Base-by-base conservation (phyloP, 208 protist genomes). In the Leishmania amazonensis region DNA sequence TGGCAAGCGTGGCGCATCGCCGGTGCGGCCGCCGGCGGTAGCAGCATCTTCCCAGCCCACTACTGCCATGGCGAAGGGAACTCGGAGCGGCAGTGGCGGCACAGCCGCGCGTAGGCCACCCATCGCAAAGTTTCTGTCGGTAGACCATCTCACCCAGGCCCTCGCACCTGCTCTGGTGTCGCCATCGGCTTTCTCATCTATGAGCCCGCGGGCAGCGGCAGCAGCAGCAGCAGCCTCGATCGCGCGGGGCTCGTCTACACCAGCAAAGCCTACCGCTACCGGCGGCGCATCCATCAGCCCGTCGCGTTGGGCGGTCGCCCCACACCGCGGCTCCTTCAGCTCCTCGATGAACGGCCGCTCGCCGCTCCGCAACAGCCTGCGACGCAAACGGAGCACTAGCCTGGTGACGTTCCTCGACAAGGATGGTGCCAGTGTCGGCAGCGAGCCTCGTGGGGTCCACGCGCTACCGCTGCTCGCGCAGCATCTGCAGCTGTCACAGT, bases 371-470 rank as follows among this genome's bases (percentile, higher is more conserved):
- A 76, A 40, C 11, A 80, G 68, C 70, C 57, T 67, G 1, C 45
- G 68, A 6, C 81, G 76, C 1, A 21, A 75, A n/a, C 83, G 83
- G 64, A 85, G 51, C 54, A 45, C 73, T 35, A 85, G 77, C 51
- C 40, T 57, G 17, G 83, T 85, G 51, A 75, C 38, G 51, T 85
- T 85, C 35, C 13, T 85, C 7, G 74, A 82, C 60, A 13, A 82
- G 57, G 78, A 77, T 7, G 71, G 40, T 24, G 51, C 4, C 24
- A 0, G 15, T 3, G 72, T 15, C 65, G 70, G 67, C 31, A 45
- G 73, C 73, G 73, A 6, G n/a, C 0, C 51, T 9, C 21, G 2
- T 45, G 21, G 15, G 8, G 78, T 7, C 19, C 24, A 57, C 15
- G 62, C 45, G 35, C 70, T 2, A 28, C 15, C 45, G 42, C 54